phyloP scores from a whole-genome alignment of 2,329 filamentous ascomycete genomes.

The Knufia petricola region DNA sequence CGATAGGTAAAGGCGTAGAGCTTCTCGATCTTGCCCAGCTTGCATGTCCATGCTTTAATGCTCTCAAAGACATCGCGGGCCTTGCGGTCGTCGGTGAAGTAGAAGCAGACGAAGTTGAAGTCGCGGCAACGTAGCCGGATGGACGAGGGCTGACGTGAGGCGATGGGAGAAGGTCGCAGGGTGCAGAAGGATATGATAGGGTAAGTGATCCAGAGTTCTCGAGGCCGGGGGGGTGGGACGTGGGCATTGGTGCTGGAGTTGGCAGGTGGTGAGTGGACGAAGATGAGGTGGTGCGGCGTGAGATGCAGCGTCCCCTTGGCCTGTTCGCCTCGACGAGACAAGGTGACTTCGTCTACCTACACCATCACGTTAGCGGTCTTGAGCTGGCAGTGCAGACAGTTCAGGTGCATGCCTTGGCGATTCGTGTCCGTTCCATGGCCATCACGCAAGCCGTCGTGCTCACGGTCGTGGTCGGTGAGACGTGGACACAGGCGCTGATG shows the following conservation, averaged over 20 bases:
- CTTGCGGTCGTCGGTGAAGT: conserved; percentile 61
- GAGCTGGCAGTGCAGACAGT: not conserved
- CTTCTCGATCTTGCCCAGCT: conserved; percentile 71
- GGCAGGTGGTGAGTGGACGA: conserved; percentile 43
- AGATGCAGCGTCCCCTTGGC: conserved; percentile 53
- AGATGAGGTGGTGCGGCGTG: conserved; percentile 55
- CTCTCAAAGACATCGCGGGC: conserved; percentile 82
- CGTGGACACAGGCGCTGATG: too few species aligned
- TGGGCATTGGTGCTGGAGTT: conserved; percentile 30
- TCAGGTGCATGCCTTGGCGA: conserved; percentile 23
- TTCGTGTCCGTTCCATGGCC: conserved; percentile 24
- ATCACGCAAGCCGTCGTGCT: conserved; percentile 15
- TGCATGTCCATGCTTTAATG: conserved; percentile 72
- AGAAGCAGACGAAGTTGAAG: conserved; percentile 88
- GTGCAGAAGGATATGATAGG: conserved; percentile 78
- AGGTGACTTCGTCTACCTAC: conserved; percentile 49
- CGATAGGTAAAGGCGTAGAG: conserved; percentile 84
- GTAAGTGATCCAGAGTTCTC: conserved; percentile 88
- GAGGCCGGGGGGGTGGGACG: conserved; percentile 37
- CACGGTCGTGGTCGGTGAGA: not conserved
- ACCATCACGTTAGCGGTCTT: not conserved
- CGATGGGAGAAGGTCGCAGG: conserved; percentile 61
- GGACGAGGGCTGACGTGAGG: conserved; percentile 62
- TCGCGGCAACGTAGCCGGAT: conserved; percentile 85
- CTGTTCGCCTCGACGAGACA: conserved; percentile 47